Percentiles rank a stretch among this genome's conserved stretches.
These are phyloP conservation scores for Salix udensis DNA, from an alignment of 345 rosid genomes.

Conservation along the genomic window DNA sequence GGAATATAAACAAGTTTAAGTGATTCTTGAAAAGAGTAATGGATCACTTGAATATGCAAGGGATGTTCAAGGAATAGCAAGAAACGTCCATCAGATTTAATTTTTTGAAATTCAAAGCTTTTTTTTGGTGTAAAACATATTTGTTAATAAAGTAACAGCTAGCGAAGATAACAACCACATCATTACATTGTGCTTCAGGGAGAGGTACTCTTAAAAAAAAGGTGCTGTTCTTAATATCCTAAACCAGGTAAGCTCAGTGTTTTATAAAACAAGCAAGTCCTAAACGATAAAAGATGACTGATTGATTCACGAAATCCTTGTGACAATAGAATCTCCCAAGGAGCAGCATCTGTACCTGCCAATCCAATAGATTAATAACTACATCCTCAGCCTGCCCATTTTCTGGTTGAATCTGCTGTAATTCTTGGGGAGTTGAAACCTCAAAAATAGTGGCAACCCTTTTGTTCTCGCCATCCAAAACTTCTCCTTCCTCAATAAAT, in stretches of 20 bases:
- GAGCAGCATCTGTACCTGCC: constrained; percentile 54
- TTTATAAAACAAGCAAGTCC: not conserved
- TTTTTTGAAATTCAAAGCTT: no score
- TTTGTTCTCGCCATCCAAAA: constrained; percentile 39
- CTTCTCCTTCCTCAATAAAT: constrained; percentile 44
- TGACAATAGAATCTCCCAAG: not conserved
- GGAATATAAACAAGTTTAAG: not conserved
- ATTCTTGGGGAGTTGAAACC: constrained; percentile 60
- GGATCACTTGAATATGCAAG: no score
- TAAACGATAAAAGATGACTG: not conserved
- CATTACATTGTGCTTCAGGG: not conserved
- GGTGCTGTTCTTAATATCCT: no score
- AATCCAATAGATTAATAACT: constrained; percentile 59
- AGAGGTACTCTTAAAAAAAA: not conserved
- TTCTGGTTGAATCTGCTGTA: constrained; percentile 52
- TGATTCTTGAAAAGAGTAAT: no score
- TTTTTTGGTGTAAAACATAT: not conserved
- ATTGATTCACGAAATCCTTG: not conserved
- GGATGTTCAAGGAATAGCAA: no score
- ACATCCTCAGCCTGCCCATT: constrained; percentile 39
- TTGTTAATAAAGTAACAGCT: not conserved
- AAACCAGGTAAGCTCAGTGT: not conserved
- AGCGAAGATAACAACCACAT: not conserved
- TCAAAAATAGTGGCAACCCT: constrained; percentile 49
- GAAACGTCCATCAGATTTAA: no score